Evolutionary conservation across 2,329 filamentous ascomycete genomes (phyloP).

Genomic region (Leptosphaerulina australis): DNA sequence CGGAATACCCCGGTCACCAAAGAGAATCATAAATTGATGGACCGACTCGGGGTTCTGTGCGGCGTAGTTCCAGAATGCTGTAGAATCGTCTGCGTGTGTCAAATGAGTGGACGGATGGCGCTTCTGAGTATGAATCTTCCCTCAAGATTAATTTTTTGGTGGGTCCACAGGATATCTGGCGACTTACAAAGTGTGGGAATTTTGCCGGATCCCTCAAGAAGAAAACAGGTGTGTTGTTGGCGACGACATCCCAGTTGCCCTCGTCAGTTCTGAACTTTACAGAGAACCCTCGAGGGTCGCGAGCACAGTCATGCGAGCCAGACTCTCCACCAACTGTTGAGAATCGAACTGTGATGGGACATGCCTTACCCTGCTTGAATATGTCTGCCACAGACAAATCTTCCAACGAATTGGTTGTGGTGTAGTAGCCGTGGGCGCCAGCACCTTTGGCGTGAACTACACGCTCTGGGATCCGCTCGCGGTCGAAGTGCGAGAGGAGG

Average conservation of each 20-base stretch:
- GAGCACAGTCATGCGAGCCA: conserved; percentile 72
- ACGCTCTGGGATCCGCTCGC: conserved; percentile 58
- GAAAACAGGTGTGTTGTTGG: conserved; percentile 77
- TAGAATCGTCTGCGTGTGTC: conserved; percentile 67
- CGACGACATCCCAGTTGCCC: conserved; percentile 75
- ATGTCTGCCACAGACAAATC: conserved; percentile 55
- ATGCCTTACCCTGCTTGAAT: conserved; percentile 70
- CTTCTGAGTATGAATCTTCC: conserved; percentile 71
- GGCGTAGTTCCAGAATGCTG: conserved; percentile 70
- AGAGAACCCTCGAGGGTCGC: conserved; percentile 74
- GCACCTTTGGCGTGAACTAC: conserved; percentile 59
- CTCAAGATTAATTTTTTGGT: no score
- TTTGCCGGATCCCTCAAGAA: conserved; percentile 76
- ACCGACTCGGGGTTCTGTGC: conserved; percentile 61
- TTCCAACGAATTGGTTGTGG: conserved; percentile 54
- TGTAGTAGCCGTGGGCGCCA: conserved; percentile 57
- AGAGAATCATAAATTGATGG: conserved; percentile 61
- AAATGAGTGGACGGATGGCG: conserved; percentile 73
- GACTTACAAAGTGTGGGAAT: conserved; percentile 46
- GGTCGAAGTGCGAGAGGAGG: conserved; percentile 58
- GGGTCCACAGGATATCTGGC: no score
- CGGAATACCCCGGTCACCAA: conserved; percentile 62
- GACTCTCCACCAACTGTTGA: conserved; percentile 78
- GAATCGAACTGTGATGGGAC: conserved; percentile 70
- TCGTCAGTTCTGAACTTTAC: conserved; percentile 76